A percentile compares a stretch with the other conserved stretches of the same genome.
phyloP scores from a whole-genome alignment of 2,329 filamentous ascomycete species.

The Trichoderma asperellum region DNA sequence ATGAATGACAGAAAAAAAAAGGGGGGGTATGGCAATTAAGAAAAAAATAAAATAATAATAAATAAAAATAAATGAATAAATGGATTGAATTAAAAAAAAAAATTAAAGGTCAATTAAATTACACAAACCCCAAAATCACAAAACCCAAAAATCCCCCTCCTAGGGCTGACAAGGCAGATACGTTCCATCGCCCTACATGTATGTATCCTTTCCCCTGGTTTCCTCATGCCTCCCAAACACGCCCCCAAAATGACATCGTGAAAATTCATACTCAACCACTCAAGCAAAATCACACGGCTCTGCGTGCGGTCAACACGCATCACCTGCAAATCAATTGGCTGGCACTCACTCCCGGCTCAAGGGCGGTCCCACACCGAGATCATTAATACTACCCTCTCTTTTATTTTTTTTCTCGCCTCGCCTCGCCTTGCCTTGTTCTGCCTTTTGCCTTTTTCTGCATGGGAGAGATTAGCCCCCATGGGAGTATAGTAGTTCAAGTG shows the following conservation, averaged over 20 bases:
- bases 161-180: conserved; percentile 25
- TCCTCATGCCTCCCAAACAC: not conserved
- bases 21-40: not conserved
- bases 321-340: not conserved
- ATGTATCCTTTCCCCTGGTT: not conserved
- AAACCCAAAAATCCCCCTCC: not conserved
- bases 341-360: not conserved
- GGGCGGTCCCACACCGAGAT: not conserved
- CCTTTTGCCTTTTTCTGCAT: not conserved
- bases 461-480: not conserved
- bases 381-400: not conserved
- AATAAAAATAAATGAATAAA: too few species aligned
- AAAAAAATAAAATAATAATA: too few species aligned
- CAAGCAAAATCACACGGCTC: not conserved
- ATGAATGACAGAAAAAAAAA: not conserved
- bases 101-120: not conserved
- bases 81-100: not conserved
- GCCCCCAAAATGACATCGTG: not conserved
- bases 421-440: not conserved
- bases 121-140: not conserved
- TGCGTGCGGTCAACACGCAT: not conserved
- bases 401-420: not conserved
- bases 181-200: not conserved
- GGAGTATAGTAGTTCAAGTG: not conserved
- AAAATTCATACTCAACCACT: not conserved